Evolutionary conservation across 1,284 basidiomycete species (phyloP), one percentile per base, ranked within the genome.

Genomic region (Melampsora allii-populina): DNA sequence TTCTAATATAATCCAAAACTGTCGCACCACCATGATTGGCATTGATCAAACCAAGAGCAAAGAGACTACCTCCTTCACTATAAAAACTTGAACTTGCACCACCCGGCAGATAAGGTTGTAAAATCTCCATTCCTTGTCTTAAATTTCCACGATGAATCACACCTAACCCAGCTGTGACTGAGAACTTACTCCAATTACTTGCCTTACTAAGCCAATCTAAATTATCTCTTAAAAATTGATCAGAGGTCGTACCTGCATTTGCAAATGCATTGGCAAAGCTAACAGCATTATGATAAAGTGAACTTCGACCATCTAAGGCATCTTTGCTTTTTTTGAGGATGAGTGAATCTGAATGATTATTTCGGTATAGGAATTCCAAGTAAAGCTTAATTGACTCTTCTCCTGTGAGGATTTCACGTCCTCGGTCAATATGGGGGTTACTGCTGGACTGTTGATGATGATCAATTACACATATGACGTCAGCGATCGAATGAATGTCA

Each of bases 101-200:
- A 73, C 84, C 85, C 6, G 94, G 94, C 53, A 97, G 87, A 82
- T 97, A 97, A 0, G 94, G 94, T n/a, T 90, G 89, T 33, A 98
- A 87, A 67, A 97, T 91, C 66, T 88, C 88, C 86, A 91, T 90
- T 66, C 92, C 93, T 81, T 95, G 90, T 78, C 92, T 88, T 79
- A 93, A 91, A 81, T 93, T 94, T 59, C 94, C 94, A 78, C 94
- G 94, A 84, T 97, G 93, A 77, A 98, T 96, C 66, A 97, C 91
- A 78, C 94, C 94, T 29, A 98, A 87, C 7, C 91, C 92, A 29
- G 94, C 93, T 6, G 94, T 96, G 2, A 94, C 91, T 7, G 92
- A 91, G 83, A 97, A 98, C 80, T 97, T 98, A 58, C 92, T 91
- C 94, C 94, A 98, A 81, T 98, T 96, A 53, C 89, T 90, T 2